A percentile compares a stretch with the other conserved stretches of the same genome.
Evolutionary conservation across 208 protist species (phyloP).

Genomic region (Acanthamoeba royreba): DNA sequence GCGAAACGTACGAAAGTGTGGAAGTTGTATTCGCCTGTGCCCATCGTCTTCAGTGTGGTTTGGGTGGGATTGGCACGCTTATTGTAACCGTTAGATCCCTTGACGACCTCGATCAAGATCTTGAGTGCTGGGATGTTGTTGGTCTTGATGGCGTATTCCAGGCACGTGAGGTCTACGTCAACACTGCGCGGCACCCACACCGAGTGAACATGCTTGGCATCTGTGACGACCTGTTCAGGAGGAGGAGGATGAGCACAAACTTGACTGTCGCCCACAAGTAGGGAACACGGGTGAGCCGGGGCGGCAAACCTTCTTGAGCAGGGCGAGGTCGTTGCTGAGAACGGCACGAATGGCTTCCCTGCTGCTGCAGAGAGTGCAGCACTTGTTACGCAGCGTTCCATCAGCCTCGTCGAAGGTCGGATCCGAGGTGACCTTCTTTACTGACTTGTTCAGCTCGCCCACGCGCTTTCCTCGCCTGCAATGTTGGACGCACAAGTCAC

Average conservation of each 20-base stretch:
- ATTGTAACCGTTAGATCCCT: neutral
- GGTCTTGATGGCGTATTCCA: constrained; percentile 34
- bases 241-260: neutral
- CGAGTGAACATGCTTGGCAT: neutral
- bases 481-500: neutral
- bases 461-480: neutral
- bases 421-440: neutral
- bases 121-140: constrained; percentile 54
- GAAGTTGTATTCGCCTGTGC: neutral
- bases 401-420: neutral
- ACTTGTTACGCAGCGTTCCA: neutral
- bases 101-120: neutral
- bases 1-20: neutral
- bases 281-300: neutral
- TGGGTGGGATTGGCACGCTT: neutral
- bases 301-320: neutral
- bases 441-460: neutral
- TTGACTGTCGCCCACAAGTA: neutral
- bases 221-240: neutral
- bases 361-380: constrained; percentile 43
- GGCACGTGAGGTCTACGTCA: neutral
- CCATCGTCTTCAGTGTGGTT: neutral
- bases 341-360: constrained; percentile 42
- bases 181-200: neutral
- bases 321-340: neutral